Evolutionary conservation across 2,329 filamentous ascomycete genomes (phyloP).

Genomic region (Juglanconis oblonga): DNA sequence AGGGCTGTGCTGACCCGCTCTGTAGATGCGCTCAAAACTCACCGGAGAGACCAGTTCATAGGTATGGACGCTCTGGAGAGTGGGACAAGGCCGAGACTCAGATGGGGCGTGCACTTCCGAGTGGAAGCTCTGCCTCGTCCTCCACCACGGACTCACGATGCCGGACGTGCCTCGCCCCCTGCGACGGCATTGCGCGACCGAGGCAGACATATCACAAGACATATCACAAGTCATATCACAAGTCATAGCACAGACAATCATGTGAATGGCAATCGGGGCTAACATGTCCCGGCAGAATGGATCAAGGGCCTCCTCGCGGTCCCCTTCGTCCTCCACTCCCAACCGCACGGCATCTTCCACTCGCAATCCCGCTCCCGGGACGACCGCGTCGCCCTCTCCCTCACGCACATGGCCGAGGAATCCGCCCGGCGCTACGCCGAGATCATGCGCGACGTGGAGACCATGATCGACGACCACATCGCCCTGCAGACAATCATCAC

Average conservation of each 20-base stretch:
- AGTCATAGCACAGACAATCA: not conserved
- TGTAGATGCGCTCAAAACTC: slow-evolving; percentile 69
- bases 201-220: not conserved
- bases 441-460: slow-evolving; percentile 88
- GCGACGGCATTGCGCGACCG: not conserved
- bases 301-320: slow-evolving; percentile 93
- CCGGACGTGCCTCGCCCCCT: not conserved
- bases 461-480: slow-evolving; percentile 79
- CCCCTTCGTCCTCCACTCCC: slow-evolving; percentile 93
- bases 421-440: slow-evolving; percentile 89
- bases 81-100: not conserved
- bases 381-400: slow-evolving; percentile 44
- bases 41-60: slow-evolving; percentile 87
- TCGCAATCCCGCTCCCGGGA: slow-evolving; percentile 40
- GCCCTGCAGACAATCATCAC: slow-evolving; percentile 49
- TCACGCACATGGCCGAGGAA: slow-evolving; percentile 69
- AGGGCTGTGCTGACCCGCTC: slow-evolving; percentile 7
- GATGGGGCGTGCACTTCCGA: not conserved
- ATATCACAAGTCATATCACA: too few relatives aligned
- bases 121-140: slow-evolving; percentile 7
- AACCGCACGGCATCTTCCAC: slow-evolving; percentile 78
- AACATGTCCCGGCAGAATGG: slow-evolving; percentile 66
- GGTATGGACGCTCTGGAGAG: slow-evolving; percentile 41
- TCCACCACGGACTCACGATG: not conserved
- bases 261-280: not conserved